phyloP scores from a whole-genome alignment of 352 stramenopile genomes.

The Elongisporangium prolatum region DNA sequence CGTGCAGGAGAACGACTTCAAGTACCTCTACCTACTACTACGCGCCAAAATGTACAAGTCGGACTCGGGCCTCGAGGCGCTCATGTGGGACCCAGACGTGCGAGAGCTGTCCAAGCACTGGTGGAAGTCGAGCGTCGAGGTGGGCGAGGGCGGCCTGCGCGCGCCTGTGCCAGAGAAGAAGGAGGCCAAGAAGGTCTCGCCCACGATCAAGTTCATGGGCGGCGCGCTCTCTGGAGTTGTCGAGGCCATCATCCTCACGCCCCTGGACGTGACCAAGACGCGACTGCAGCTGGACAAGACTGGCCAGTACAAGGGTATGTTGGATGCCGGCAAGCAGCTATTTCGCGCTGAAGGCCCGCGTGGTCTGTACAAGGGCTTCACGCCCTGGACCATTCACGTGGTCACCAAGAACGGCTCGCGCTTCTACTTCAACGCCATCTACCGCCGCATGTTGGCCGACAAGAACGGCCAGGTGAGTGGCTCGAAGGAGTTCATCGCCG shows the following conservation, averaged over 20 bases:
- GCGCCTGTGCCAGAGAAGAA: conserved; percentile 47
- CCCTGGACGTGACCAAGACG: conserved; percentile 87
- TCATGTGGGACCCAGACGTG: conserved; percentile 80
- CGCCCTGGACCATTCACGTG: conserved; percentile 86
- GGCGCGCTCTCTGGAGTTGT: conserved; percentile 83
- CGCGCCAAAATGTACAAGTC: conserved; percentile 68
- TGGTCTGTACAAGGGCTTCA: conserved; percentile 87
- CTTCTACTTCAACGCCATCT: conserved; percentile 88
- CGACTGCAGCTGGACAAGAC: conserved; percentile 86
- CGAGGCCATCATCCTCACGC: conserved; percentile 81
- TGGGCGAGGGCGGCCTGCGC: conserved; percentile 68
- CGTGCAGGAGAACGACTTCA: conserved; percentile 77
- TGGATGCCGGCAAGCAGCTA: conserved; percentile 83
- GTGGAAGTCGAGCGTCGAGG: conserved; percentile 82
- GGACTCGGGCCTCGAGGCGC: conserved; percentile 60
- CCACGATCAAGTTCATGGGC: conserved; percentile 72
- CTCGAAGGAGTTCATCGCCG: conserved; percentile 83
- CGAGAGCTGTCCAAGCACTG: conserved; percentile 82
- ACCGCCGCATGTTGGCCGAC: conserved; percentile 68
- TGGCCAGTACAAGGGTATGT: conserved; percentile 82
- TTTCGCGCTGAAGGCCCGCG: conserved; percentile 67
- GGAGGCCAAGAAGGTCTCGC: conserved; percentile 63
- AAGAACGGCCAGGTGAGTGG: conserved; percentile 79
- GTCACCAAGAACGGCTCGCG: conserved; percentile 89
- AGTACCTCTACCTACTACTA: conserved; percentile 74